Percentiles rank a stretch among this genome's conserved stretches.
Conservation (phyloP, 2,329 filamentous ascomycete species). For the Colletotrichum abscissum region DNA sequence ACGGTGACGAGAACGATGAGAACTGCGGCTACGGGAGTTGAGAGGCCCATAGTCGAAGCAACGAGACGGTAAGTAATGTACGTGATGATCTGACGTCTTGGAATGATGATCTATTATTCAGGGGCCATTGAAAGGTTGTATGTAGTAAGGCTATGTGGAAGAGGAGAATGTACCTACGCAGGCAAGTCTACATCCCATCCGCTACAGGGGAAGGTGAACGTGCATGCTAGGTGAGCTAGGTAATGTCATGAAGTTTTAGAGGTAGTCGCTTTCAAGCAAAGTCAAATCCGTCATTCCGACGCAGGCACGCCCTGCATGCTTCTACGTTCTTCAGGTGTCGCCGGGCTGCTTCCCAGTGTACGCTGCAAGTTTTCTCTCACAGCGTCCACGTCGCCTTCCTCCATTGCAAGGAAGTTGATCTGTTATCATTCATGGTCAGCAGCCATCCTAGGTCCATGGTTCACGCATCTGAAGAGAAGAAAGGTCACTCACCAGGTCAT, state of each 20-base stretch:
- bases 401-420: slow-evolving; percentile 76
- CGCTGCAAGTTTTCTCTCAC: slow-evolving; percentile 69
- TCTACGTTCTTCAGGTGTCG: slow-evolving; percentile 36
- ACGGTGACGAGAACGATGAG: slow-evolving; percentile 26
- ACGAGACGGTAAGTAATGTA: not conserved
- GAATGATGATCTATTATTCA: not conserved
- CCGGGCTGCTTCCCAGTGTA: slow-evolving; percentile 51
- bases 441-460: not conserved
- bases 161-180: not conserved
- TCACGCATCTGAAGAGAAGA: too few relatives aligned
- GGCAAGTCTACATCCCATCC: not conserved
- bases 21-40: slow-evolving; percentile 10
- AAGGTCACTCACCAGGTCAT: slow-evolving; percentile 33
- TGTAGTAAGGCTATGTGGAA: not conserved
- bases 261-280: slow-evolving; percentile 26
- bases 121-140: not conserved
- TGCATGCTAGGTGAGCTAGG: not conserved
- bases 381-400: slow-evolving; percentile 66
- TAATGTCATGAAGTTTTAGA: slow-evolving; percentile 26
- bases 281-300: slow-evolving; percentile 15
- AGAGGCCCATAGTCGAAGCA: slow-evolving; percentile 24
- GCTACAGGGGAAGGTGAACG: not conserved
- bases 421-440: slow-evolving; percentile 43
- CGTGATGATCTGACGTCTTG: not conserved
- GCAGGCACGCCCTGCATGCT: slow-evolving; percentile 30